phyloP scores from a whole-genome alignment of 2,329 filamentous ascomycete genomes.

The Aspergillus sojae region DNA sequence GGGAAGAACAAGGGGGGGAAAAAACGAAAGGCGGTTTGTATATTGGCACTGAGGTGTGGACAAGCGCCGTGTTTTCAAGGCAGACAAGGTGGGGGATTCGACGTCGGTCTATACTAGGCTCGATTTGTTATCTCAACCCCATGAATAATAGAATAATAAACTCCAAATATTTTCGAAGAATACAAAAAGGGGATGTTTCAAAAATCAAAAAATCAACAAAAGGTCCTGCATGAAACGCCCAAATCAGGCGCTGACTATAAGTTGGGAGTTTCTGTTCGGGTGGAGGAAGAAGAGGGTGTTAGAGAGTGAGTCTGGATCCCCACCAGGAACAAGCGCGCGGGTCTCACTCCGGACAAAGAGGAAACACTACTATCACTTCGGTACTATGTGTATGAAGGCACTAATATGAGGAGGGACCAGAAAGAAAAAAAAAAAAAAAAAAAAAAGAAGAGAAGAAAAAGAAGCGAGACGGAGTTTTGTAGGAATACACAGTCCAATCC shows the following conservation, averaged over 20 bases:
- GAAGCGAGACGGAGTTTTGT: background rate
- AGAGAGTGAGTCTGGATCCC: background rate
- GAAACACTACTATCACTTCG: background rate
- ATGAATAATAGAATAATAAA: background rate
- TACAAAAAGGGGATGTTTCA: background rate
- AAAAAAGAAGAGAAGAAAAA: background rate
- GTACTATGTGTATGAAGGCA: background rate
- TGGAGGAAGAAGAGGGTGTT: background rate
- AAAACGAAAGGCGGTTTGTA: background rate
- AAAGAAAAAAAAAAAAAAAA: background rate
- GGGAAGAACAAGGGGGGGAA: too few relatives aligned
- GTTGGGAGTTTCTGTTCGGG: background rate
- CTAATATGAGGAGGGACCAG: too few relatives aligned
- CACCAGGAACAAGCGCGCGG: slow-evolving; percentile 3
- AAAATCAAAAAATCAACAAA: background rate
- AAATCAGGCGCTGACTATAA: background rate
- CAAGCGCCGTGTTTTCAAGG: slow-evolving; percentile 15
- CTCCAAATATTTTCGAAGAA: background rate
- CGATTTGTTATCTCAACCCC: background rate
- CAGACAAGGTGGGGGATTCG: slow-evolving; percentile 14
- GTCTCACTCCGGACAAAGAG: background rate
- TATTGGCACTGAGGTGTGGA: slow-evolving; percentile 11
- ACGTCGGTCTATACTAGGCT: background rate
- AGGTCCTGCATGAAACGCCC: background rate
- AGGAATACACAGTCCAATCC: background rate